Evolutionary conservation across 805 yeast species (phyloP).

Genomic region (Yarrowia yakushimensis): DNA sequence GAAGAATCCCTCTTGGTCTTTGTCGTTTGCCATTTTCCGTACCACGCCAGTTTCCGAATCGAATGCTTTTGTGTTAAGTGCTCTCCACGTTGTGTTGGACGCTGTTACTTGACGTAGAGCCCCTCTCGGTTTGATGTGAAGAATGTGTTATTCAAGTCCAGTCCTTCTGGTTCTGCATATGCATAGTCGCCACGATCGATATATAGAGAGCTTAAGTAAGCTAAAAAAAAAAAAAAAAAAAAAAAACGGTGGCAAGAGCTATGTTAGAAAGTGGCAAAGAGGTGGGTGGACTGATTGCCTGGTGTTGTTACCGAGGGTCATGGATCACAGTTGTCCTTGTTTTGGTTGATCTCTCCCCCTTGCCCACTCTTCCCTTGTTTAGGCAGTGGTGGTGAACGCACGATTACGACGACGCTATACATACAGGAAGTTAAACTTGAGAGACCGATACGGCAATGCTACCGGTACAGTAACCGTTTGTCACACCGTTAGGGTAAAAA

Average conservation of each 20-base stretch:
- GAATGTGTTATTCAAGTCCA: not conserved
- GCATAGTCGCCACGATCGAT: too few species aligned
- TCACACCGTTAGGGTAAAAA: too few species aligned
- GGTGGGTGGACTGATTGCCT: too few species aligned
- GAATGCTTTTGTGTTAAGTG: not conserved
- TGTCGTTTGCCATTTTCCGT: slow-evolving; percentile 5
- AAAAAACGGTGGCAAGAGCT: not conserved
- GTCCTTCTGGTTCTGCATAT: not conserved
- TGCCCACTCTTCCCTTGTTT: not conserved
- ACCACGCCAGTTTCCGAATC: not conserved
- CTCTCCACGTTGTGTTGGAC: not conserved
- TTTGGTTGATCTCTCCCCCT: not conserved
- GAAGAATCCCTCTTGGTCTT: not conserved
- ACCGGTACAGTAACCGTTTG: too few species aligned
- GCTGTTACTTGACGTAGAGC: not conserved
- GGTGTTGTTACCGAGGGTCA: too few species aligned
- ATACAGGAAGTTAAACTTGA: too few species aligned
- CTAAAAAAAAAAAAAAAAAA: too few species aligned
- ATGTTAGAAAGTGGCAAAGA: too few species aligned
- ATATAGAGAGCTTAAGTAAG: not conserved
- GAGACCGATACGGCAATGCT: too few species aligned
- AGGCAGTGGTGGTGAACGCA: too few species aligned
- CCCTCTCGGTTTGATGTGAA: not conserved
- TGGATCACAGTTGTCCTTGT: too few species aligned
- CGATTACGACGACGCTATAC: too few species aligned